Conservation (phyloP, 345 rosid species). For the Pistacia atlantica region DNA sequence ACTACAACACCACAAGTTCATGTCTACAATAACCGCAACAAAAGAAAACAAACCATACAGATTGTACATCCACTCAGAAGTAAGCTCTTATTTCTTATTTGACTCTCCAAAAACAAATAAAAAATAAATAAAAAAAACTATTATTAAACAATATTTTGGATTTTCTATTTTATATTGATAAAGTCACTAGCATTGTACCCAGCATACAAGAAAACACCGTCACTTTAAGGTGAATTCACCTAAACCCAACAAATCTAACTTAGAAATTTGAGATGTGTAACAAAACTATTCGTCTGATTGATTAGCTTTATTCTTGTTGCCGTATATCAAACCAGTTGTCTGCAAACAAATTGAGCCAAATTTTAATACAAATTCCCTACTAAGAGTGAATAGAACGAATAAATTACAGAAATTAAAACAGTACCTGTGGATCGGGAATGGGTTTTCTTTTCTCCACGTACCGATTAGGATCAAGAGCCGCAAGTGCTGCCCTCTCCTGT, state of each 20-base stretch:
- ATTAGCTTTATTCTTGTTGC: slow-evolving; percentile 51
- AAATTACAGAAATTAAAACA: neutral
- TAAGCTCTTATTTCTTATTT: slow-evolving; percentile 6
- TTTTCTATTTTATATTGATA: neutral
- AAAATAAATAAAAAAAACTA: too few species aligned
- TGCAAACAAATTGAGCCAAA: slow-evolving; percentile 26
- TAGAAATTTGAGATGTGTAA: slow-evolving; percentile 5
- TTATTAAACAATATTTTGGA: neutral
- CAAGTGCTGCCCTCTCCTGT: slow-evolving; percentile 78
- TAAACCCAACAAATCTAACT: slow-evolving; percentile 13
- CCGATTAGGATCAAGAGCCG: slow-evolving; percentile 66
- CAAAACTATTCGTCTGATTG: slow-evolving; percentile 31
- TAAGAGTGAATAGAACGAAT: neutral
- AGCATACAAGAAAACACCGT: neutral
- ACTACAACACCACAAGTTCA: neutral
- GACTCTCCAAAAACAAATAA: neutral
- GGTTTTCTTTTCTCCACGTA: slow-evolving; percentile 77
- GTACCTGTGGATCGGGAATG: slow-evolving; percentile 85
- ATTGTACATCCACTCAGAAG: neutral
- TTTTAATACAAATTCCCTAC: neutral
- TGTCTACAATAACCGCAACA: neutral
- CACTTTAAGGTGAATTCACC: slow-evolving; percentile 5
- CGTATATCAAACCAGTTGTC: slow-evolving; percentile 73
- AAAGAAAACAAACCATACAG: neutral
- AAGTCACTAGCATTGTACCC: neutral